These are phyloP conservation scores for Stagonosporopsis vannaccii DNA, from an alignment of 2,329 filamentous ascomycete genomes.

Conservation along the genomic window DNA sequence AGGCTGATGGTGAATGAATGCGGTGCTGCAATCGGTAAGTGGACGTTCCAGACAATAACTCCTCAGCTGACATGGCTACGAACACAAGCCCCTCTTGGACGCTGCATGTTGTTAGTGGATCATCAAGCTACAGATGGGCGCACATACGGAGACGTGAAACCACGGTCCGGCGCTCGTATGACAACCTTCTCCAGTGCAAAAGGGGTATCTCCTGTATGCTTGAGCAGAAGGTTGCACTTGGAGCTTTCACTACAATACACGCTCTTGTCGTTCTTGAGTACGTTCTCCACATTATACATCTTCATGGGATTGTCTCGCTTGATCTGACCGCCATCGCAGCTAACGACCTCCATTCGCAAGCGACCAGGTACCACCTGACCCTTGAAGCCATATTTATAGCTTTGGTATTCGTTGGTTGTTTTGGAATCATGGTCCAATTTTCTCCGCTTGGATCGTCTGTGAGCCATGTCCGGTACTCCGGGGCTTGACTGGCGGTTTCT, in stretches of 20 bases:
- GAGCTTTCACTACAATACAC: conserved; percentile 93
- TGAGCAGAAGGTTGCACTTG: conserved; percentile 84
- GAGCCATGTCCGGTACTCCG: conserved; percentile 22
- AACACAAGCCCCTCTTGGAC: conserved; percentile 94
- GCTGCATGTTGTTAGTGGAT: conserved; percentile 57
- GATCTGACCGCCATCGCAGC: conserved; percentile 81
- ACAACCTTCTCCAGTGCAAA: conserved; percentile 87
- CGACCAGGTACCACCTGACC: conserved; percentile 86
- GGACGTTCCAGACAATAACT: conserved; percentile 75
- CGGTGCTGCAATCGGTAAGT: conserved; percentile 74
- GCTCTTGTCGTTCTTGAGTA: conserved; percentile 79
- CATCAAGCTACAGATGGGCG: conserved; percentile 13
- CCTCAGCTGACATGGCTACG: conserved; percentile 82
- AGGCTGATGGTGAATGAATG: conserved; percentile 32
- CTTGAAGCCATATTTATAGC: conserved; percentile 81
- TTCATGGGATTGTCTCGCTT: conserved; percentile 64
- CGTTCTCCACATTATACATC: conserved; percentile 68
- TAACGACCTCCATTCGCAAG: conserved; percentile 85
- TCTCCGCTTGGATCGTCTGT: conserved; percentile 44
- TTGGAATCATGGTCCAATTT: conserved; percentile 50
- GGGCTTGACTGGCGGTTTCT: conserved; percentile 5
- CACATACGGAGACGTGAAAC: conserved; percentile 86
- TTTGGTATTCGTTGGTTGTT: conserved; percentile 33
- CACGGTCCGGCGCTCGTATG: conserved; percentile 81
- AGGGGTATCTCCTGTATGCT: conserved; percentile 78